Percentiles rank a stretch among this genome's conserved stretches.
These are phyloP conservation scores for Malus sylvestris DNA, from an alignment of 306 rosid species.

Conservation along the genomic window DNA sequence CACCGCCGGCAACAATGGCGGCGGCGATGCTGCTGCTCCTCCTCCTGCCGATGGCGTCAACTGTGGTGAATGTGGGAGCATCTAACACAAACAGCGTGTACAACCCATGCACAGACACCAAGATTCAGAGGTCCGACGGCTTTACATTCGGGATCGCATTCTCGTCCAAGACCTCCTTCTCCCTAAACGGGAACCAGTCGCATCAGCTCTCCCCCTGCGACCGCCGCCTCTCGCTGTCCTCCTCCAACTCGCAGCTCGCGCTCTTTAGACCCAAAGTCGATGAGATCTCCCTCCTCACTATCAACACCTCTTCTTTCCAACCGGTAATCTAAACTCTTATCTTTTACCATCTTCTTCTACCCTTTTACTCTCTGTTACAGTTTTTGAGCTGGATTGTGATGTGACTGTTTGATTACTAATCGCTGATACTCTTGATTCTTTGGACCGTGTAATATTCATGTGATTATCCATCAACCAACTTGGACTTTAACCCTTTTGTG, in stretches of 20 bases:
- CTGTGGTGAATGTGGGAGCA: constrained; percentile 1
- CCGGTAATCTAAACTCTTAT: constrained; percentile 27
- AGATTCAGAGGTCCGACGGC: constrained; percentile 68
- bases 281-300: constrained; percentile 67
- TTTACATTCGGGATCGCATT: constrained; percentile 68
- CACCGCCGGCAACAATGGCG: not conserved
- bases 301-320: constrained; percentile 49
- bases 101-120: constrained; percentile 54
- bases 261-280: constrained; percentile 64
- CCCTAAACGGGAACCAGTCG: constrained; percentile 27
- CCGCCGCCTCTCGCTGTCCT: constrained; percentile 47
- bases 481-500: not conserved
- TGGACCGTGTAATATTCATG: not conserved
- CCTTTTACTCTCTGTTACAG: not conserved
- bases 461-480: not conserved
- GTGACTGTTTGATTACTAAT: not conserved
- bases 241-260: constrained; percentile 47
- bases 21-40: constrained; percentile 24
- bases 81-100: constrained; percentile 42
- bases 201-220: constrained; percentile 77
- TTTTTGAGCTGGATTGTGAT: not conserved
- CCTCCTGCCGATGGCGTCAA: not conserved
- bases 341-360: not conserved
- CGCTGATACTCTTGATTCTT: too few relatives aligned
- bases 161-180: constrained; percentile 41